Base-by-base conservation (phyloP, 2,329 filamentous ascomycete genomes). In the Fusarium clavum region DNA sequence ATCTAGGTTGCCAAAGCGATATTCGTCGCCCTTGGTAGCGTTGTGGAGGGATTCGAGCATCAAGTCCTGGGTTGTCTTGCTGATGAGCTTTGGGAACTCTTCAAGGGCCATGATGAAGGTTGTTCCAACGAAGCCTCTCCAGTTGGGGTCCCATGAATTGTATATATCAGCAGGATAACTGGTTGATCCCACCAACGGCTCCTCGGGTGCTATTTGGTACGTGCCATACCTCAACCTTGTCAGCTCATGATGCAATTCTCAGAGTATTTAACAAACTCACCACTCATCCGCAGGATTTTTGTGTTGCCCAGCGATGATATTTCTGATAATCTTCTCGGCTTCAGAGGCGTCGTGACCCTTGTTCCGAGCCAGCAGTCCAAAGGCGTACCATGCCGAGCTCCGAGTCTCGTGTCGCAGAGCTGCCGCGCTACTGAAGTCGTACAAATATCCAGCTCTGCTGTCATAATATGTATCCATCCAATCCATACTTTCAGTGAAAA, bases 61-160 rank as follows among this genome's bases (percentile, higher is more conserved):
- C 18, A 85, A 79, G 0, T 74, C 60, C 49, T 81, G 77, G 0
- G 80, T 80, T 5, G 71, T 52, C 53, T 76, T 67, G 53, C 76
- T 79, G 6, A 85, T 67, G 2, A 90, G 79, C 60, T 84, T 75
- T 0, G 81, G 75, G 56, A 87, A 90, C 67, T 90, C 88, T 73
- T 90, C 88, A 24, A 89, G 79, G 27, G 84, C 84, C 43, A 90
- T 79, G 27, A 90, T 84, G 16, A 90, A 82, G 0, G 86, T 84
- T 0, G 87, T 89, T 14, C 87, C 87, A 34, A 90, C 82, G 60
- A 91, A 90, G 1, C 88, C 88, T 52, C 88, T 81, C 88, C 88
- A 90, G 65, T 91, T 90, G 3, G 88, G 87, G 69, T 90, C 88
- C 85, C 87, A 90, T 1, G 84, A 83, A 58, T 84, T 82, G 73